These are phyloP conservation scores for Spirogloea muscicola DNA, from an alignment of 139 green algal species.

Conservation along the genomic window DNA sequence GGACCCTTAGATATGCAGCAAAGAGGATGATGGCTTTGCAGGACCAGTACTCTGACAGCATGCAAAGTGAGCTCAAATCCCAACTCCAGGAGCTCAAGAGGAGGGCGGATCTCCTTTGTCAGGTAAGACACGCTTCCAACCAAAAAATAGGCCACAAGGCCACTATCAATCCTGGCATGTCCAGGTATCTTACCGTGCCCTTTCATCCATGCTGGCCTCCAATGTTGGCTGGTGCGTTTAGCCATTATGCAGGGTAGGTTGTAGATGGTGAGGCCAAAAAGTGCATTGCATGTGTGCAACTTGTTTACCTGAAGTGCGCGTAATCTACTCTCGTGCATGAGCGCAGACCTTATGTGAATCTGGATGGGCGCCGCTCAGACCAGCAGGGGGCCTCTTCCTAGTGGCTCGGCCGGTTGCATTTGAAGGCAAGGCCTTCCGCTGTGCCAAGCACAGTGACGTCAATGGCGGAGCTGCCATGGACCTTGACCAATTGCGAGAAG, in stretches of 20 bases:
- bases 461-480: no score
- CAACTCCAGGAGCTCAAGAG: neutral
- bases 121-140: neutral
- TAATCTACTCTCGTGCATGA: neutral
- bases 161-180: no score
- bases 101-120: neutral
- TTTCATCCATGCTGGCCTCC: no score
- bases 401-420: conserved; percentile 7
- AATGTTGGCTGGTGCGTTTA: no score
- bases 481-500: conserved; percentile 1
- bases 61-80: neutral
- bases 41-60: neutral
- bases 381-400: conserved; percentile 24
- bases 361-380: conserved; percentile 23
- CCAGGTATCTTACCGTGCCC: no score
- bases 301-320: neutral
- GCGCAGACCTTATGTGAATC: conserved; percentile 1
- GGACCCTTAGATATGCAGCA: conserved; percentile 10
- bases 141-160: no score
- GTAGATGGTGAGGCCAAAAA: no score
- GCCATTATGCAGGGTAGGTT: no score
- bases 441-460: no score
- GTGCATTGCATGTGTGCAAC: neutral
- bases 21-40: conserved; percentile 23
- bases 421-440: conserved; percentile 11